These are phyloP conservation scores for Chloromonas sp. DNA, from an alignment of 163 green algal genomes.

Conservation along the genomic window DNA sequence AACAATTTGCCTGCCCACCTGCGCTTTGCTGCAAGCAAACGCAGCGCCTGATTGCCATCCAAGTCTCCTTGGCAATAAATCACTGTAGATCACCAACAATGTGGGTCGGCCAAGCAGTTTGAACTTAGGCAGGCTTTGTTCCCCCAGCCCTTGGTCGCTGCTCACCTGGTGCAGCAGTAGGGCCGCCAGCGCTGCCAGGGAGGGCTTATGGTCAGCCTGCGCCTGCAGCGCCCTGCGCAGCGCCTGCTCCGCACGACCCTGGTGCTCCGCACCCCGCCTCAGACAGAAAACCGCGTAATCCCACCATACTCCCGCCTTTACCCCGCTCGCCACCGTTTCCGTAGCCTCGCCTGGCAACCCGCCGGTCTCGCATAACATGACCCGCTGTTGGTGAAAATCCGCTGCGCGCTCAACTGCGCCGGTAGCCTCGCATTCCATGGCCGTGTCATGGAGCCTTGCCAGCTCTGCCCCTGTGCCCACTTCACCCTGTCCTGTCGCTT, in stretches of 20 bases:
- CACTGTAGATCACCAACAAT: too few species aligned
- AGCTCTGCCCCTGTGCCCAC: neutral
- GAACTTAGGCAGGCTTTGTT: too few species aligned
- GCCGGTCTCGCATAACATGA: neutral
- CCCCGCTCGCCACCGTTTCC: neutral
- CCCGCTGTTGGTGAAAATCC: neutral
- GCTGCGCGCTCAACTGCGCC: neutral
- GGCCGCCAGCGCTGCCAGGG: neutral
- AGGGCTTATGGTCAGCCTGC: neutral
- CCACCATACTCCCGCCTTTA: neutral
- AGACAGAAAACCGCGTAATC: neutral
- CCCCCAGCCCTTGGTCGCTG: too few species aligned
- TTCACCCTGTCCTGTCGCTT: neutral
- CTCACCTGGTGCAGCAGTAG: neutral
- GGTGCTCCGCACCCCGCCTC: neutral
- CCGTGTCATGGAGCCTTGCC: neutral
- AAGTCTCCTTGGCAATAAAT: too few species aligned
- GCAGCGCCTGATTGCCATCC: too few species aligned
- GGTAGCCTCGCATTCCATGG: neutral
- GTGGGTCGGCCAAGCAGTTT: too few species aligned
- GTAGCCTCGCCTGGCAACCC: neutral
- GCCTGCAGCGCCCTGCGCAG: neutral
- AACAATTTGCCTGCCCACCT: too few species aligned
- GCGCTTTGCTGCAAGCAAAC: too few species aligned
- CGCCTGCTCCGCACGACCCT: neutral